Conservation (phyloP, 2,329 filamentous ascomycete genomes). For the Fusarium papillatum region DNA sequence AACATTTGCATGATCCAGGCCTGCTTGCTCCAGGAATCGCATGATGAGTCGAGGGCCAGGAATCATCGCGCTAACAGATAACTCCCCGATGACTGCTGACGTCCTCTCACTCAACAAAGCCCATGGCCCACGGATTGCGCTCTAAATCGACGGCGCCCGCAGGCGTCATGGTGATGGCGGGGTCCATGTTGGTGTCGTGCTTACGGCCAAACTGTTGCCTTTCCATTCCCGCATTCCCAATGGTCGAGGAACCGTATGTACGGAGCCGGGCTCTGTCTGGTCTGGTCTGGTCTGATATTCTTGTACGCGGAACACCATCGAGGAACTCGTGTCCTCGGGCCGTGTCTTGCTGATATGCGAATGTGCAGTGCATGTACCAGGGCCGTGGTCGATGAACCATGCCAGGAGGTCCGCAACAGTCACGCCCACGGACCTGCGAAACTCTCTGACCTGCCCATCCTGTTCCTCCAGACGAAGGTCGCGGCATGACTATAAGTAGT, state of each 20-base stretch:
- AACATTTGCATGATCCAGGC: slow-evolving; percentile 3
- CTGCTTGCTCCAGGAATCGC: not conserved
- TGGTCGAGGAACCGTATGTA: not conserved
- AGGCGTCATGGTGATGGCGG: slow-evolving; percentile 18
- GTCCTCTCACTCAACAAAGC: not conserved
- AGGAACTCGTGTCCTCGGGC: not conserved
- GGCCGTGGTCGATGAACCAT: slow-evolving; percentile 3
- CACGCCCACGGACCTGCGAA: not conserved
- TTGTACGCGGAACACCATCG: slow-evolving; percentile 22
- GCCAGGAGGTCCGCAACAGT: not conserved
- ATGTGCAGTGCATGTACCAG: not conserved
- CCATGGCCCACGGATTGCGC: not conserved
- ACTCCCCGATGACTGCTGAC: not conserved
- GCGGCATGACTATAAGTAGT: slow-evolving; percentile 29
- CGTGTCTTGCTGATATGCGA: slow-evolving; percentile 24
- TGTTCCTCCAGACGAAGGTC: slow-evolving; percentile 4
- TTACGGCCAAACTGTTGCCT: slow-evolving; percentile 10
- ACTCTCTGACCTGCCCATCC: slow-evolving; percentile 10
- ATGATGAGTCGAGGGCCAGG: not conserved
- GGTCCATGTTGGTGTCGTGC: slow-evolving; percentile 19
- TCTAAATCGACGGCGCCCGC: slow-evolving; percentile 1
- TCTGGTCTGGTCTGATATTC: slow-evolving; percentile 26
- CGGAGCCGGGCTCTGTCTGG: not conserved
- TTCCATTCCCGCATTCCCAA: not conserved
- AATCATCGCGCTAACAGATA: not conserved